Percentiles rank a stretch among this genome's conserved stretches.
Conservation (phyloP, 2,329 filamentous ascomycete genomes). For the Paraphaeosphaeria minitans region DNA sequence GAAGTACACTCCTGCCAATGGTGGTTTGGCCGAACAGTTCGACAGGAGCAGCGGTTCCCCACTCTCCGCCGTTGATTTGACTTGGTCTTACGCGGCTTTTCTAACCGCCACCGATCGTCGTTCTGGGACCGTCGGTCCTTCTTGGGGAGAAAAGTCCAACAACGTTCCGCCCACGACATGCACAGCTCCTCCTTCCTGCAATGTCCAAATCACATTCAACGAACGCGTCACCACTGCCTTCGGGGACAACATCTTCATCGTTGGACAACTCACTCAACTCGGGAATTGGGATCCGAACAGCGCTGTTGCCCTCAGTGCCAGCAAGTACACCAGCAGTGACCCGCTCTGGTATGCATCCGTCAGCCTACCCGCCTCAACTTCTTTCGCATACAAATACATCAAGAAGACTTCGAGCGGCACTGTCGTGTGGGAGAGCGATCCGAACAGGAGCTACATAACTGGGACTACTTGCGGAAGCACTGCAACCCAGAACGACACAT, state of each 20-base stretch:
- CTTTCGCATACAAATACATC: constrained; percentile 53
- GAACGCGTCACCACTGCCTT: constrained; percentile 55
- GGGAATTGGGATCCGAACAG: constrained; percentile 50
- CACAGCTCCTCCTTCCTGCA: constrained; percentile 29
- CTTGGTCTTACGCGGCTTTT: constrained; percentile 76
- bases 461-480: not conserved
- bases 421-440: constrained; percentile 52
- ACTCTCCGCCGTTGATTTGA: constrained; percentile 69
- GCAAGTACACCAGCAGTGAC: constrained; percentile 49
- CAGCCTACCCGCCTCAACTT: constrained; percentile 48
- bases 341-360: constrained; percentile 54
- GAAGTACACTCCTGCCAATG: constrained; percentile 61
- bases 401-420: constrained; percentile 51
- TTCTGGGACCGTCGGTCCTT: not conserved
- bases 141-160: not conserved
- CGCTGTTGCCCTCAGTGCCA: constrained; percentile 49
- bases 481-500: not conserved
- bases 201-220: constrained; percentile 49
- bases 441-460: constrained; percentile 45
- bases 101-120: constrained; percentile 37
- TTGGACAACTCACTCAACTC: constrained; percentile 50
- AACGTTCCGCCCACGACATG: constrained; percentile 38
- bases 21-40: constrained; percentile 72
- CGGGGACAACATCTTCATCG: constrained; percentile 55
- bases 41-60: constrained; percentile 56